phyloP scores from a whole-genome alignment of 495 filamentous ascomycete species.

The Pseudoneurospora amorphoporcata region DNA sequence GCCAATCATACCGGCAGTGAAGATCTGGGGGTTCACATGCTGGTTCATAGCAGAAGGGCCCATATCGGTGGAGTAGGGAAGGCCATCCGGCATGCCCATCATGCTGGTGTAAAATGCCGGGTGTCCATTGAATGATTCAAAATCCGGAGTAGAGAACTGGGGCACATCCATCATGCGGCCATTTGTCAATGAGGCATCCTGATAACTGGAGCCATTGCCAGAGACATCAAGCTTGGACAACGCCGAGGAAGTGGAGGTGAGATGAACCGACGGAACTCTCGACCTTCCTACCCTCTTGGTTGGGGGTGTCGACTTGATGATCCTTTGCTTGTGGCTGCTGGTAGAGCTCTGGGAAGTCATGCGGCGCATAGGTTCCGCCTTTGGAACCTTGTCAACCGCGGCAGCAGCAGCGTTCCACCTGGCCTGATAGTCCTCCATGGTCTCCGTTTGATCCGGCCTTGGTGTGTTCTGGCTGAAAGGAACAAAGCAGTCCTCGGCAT shows the following conservation, averaged over 20 bases:
- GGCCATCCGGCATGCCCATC: constrained; percentile 32
- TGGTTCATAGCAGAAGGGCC: constrained; percentile 26
- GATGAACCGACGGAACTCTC: constrained; percentile 30
- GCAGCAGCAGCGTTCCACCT: constrained; percentile 30
- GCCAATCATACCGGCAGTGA: constrained; percentile 30
- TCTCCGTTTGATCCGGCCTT: constrained; percentile 36
- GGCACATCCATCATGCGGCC: constrained; percentile 35
- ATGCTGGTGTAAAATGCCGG: constrained; percentile 29
- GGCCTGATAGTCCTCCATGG: constrained; percentile 35
- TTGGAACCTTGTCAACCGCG: constrained; percentile 23
- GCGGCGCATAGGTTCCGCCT: constrained; percentile 39
- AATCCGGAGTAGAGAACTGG: constrained; percentile 36
- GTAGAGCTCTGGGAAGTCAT: constrained; percentile 37
- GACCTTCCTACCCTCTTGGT: constrained; percentile 31
- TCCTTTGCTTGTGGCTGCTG: constrained; percentile 38
- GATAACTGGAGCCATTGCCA: constrained; percentile 32
- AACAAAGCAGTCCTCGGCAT: constrained; percentile 38
- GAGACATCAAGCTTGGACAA: constrained; percentile 40
- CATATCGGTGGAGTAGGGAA: constrained; percentile 29
- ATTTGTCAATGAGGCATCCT: constrained; percentile 17
- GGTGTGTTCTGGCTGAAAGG: constrained; percentile 40
- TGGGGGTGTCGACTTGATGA: constrained; percentile 27
- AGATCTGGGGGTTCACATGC: constrained; percentile 38
- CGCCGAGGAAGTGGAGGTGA: constrained; percentile 32
- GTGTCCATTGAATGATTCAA: constrained; percentile 30